A percentile compares a stretch with the other conserved stretches of the same genome.
Conservation (phyloP, 2,329 filamentous ascomycete genomes). For the Epichloe amarillans region DNA sequence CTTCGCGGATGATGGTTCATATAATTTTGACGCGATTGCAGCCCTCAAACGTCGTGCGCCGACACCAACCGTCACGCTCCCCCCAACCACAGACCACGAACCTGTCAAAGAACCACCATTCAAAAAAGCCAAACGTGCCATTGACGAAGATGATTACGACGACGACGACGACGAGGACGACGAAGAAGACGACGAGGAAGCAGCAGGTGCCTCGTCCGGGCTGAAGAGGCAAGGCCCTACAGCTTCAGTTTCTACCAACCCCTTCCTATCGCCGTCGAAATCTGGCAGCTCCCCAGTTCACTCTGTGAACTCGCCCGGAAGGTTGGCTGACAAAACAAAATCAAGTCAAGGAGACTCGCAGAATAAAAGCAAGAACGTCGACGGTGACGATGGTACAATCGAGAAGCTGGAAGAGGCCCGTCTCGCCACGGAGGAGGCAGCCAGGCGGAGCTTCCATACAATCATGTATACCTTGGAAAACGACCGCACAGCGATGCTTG, state of each 20-base stretch:
- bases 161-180: slow-evolving; percentile 55
- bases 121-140: slow-evolving; percentile 65
- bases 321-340: slow-evolving; percentile 39
- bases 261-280: slow-evolving; percentile 55
- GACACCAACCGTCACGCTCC: slow-evolving; percentile 30
- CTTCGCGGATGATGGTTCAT: slow-evolving; percentile 48
- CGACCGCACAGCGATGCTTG: slow-evolving; percentile 89
- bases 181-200: slow-evolving; percentile 59
- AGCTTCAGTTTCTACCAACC: slow-evolving; percentile 38
- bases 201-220: slow-evolving; percentile 35
- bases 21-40: slow-evolving; percentile 39
- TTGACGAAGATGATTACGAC: slow-evolving; percentile 76
- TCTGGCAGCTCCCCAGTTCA: slow-evolving; percentile 54
- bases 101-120: slow-evolving; percentile 46
- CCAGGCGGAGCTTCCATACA: slow-evolving; percentile 81
- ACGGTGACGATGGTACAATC: slow-evolving; percentile 58
- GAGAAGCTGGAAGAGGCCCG: slow-evolving; percentile 89
- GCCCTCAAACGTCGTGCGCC: slow-evolving; percentile 32
- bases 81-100: slow-evolving; percentile 44
- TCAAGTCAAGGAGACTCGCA: slow-evolving; percentile 30
- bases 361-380: slow-evolving; percentile 49
- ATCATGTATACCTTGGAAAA: slow-evolving; percentile 93
- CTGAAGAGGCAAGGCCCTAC: slow-evolving; percentile 36
- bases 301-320: slow-evolving; percentile 47
- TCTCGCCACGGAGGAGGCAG: slow-evolving; percentile 78